phyloP scores from a whole-genome alignment of 1,284 basidiomycete genomes.

The Malassezia sp. region DNA sequence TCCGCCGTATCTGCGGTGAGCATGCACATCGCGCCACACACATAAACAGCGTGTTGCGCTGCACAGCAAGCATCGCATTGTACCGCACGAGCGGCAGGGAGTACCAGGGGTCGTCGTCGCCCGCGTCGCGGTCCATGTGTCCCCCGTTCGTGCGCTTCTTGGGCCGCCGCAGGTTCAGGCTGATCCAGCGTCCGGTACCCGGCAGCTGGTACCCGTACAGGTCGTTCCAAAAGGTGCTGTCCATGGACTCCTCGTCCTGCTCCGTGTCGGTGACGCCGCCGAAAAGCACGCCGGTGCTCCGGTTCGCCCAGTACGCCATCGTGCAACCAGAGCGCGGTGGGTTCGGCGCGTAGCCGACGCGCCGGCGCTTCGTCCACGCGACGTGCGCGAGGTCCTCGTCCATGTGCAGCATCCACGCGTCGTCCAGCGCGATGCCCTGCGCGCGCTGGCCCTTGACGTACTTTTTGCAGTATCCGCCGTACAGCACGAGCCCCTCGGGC shows the following conservation, averaged over 20 bases:
- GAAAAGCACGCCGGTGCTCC: slow-evolving; percentile 65
- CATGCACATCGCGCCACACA: background rate
- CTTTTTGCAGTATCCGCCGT: slow-evolving; percentile 86
- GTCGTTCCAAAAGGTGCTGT: slow-evolving; percentile 48
- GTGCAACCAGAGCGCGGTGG: slow-evolving; percentile 59
- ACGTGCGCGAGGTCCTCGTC: slow-evolving; percentile 48
- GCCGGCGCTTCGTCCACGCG: slow-evolving; percentile 74
- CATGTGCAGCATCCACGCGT: slow-evolving; percentile 75
- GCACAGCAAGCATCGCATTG: slow-evolving; percentile 78
- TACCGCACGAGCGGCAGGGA: slow-evolving; percentile 68
- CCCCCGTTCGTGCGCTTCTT: slow-evolving; percentile 50
- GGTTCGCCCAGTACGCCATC: slow-evolving; percentile 64
- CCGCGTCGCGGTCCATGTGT: slow-evolving; percentile 21
- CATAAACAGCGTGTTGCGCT: slow-evolving; percentile 58
- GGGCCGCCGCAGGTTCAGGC: slow-evolving; percentile 56
- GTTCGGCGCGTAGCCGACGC: slow-evolving; percentile 55
- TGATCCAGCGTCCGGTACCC: slow-evolving; percentile 70
- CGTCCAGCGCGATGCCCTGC: slow-evolving; percentile 74
- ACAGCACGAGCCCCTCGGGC: slow-evolving; percentile 67
- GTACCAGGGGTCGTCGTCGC: slow-evolving; percentile 51
- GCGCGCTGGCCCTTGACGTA: slow-evolving; percentile 75
- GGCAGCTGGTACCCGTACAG: slow-evolving; percentile 60
- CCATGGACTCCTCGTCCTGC: slow-evolving; percentile 69
- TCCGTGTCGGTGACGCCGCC: slow-evolving; percentile 87
- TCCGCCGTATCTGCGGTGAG: slow-evolving; percentile 27